Base-by-base conservation (phyloP, 2,329 filamentous ascomycete genomes). In the Lasiodiplodia theobromae region DNA sequence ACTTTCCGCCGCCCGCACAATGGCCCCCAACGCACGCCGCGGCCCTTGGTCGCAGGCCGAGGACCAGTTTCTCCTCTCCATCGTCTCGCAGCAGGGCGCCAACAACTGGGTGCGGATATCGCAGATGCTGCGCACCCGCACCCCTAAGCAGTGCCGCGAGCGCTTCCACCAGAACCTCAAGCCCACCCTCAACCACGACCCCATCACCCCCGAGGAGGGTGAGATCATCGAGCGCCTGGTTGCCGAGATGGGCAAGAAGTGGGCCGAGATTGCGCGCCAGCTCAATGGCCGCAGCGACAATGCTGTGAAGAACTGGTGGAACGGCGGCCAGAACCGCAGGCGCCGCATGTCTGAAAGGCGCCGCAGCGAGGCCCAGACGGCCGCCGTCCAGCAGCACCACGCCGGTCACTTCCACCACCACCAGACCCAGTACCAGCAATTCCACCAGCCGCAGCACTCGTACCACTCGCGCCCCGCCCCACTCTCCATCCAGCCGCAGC, bases 291-390 rank as follows among this genome's bases (percentile, higher is more conserved):
- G 94, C 76, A 97, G 94, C 79, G 94, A 97, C 83, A 97, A 97
- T 76, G 92, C 93, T 34, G 93, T 97, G 71, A 97, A 97, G 87
- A 97, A 97, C 80, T 97, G 94, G 93, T 97, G 92, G 92, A 97
- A 97, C 77, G 94, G 94, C 62, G 92, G 91, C 77, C 92, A 94
- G 86, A 97, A 97, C 82, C 89, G 94, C 75, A 86, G 91, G 75
- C 81, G 82, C 75, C 80, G 83, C 70, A 79, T 78, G 66, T 76
- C 76, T 38, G 77, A 79, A n/a, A 76, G 74, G 23, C 60, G 68
- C n/a, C 53, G 68, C 52, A 66, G 68, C 52, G 54, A 71, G 66
- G 54, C 70, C 68, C 52, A 71, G 70, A 58, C 72, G 54, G 56
- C 71, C 66, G 40, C 69, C 51, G 44, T 70, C 49, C 65, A 69